Evolutionary conservation across 805 yeast species (phyloP), one percentile per base, ranked within the genome.

Genomic region (Zygotorulaspora sp.): DNA sequence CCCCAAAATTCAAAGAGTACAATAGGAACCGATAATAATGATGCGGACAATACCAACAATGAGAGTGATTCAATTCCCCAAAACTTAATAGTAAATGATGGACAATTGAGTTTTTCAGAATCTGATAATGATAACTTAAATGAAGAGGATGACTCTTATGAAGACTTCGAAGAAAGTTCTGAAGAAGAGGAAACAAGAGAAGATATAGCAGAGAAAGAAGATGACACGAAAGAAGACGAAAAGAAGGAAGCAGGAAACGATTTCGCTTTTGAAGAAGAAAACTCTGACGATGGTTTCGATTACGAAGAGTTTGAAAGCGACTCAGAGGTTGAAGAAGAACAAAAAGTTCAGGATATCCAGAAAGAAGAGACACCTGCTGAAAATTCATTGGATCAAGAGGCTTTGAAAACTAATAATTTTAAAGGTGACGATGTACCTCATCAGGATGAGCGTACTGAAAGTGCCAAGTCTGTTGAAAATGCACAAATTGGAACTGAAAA

Each of bases 251-350:
- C 41, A 21, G 36, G 38, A 9, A 41, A 40, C 8, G 4, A 26
- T 26, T 9, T 6, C 4, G 12, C 12, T 12, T 26, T 17, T 11
- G 46, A 41, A 10, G 48, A 45, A 11, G 53, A 55, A 12, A 24
- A 13, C 17, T 25, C 18, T 35, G 40, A 22, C 5, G 40, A 38
- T 10, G 27, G 15, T 17, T 29, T 36, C 10, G 39, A 32, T 17
- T 55, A 58, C 28, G 59, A 53, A 22, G 58, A 50, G 16, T 61
- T 58, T 34, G 60, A 57, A 46, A 50, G 54, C 32, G 44, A 53
- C 31, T 52, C 58, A 2, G 57, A 48, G n/a, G 47, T 43, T 9
- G 51, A 44, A 19, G 39, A 36, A 14, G 40, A 42, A 5, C 51
- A 43, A 13, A 43, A 45, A n/a, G 31, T 51, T 14, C 45, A 48